Evolutionary conservation across 192 early-diverging fungal genomes (phyloP).

Genomic region (Backusella luteola): DNA sequence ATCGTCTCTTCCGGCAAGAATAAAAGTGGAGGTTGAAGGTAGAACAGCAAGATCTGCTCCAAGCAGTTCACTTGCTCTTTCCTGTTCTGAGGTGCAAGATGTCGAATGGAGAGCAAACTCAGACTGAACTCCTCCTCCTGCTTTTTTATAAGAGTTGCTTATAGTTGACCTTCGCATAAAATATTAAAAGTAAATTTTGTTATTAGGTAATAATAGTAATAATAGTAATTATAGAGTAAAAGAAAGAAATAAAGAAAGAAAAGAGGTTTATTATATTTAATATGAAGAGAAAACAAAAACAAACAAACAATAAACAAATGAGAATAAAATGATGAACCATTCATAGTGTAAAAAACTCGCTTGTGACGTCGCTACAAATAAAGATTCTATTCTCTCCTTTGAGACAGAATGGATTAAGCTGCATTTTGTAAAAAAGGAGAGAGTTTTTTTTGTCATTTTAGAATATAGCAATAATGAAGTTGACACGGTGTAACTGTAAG

Average conservation of each 20-base stretch:
- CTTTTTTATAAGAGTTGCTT: background rate
- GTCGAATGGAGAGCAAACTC: background rate
- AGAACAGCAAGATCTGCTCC: conserved; percentile 7
- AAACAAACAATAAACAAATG: background rate
- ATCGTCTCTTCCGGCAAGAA: conserved; percentile 44
- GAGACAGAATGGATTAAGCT: background rate
- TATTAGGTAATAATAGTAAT: background rate
- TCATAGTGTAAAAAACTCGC: background rate
- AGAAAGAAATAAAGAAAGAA: background rate
- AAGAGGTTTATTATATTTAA: background rate
- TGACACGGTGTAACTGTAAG: background rate
- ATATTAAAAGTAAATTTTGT: background rate
- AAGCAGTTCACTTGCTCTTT: background rate
- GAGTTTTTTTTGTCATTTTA: background rate
- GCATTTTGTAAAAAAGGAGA: conserved; percentile 1
- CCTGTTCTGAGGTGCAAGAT: background rate
- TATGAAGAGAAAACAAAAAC: background rate
- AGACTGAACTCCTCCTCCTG: conserved; percentile 1
- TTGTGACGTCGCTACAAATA: conserved; percentile 1
- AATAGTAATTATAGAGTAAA: background rate
- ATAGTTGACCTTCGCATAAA: conserved; percentile 5
- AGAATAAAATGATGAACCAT: background rate
- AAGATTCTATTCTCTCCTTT: background rate
- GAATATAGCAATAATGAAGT: background rate
- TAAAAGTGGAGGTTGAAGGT: conserved; percentile 23